Evolutionary conservation across 495 filamentous ascomycete species (phyloP).

Genomic region (Xylaria telfairii): DNA sequence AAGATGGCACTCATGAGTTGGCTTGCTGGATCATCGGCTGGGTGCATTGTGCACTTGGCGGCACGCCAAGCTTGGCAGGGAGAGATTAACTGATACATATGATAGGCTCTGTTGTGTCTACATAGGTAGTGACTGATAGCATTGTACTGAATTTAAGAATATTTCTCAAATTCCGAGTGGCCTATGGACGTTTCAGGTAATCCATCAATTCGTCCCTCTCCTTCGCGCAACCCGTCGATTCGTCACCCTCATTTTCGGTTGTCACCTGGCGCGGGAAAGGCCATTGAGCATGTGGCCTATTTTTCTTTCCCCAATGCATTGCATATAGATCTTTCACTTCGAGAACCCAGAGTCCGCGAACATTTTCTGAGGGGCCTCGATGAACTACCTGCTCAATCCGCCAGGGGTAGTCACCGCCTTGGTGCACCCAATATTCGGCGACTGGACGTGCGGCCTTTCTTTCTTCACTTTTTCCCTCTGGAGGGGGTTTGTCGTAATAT

Average conservation of each 20-base stretch:
- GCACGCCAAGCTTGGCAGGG: not conserved
- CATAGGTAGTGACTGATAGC: no score
- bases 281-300: not conserved
- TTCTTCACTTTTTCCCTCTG: no score
- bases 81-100: no score
- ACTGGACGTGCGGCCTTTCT: no score
- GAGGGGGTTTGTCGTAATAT: not conserved
- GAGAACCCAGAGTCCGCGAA: not conserved
- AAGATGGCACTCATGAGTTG: not conserved
- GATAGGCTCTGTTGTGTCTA: no score
- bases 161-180: slow-evolving; percentile 2
- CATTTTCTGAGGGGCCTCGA: not conserved
- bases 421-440: slow-evolving; percentile 1
- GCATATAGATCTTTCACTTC: not conserved
- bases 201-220: slow-evolving; percentile 2
- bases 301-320: not conserved
- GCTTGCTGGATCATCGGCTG: not conserved
- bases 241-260: not conserved
- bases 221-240: not conserved
- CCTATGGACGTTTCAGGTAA: not conserved
- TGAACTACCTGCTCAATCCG: not conserved
- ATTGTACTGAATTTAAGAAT: not conserved
- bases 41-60: not conserved
- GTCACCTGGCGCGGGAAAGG: not conserved
- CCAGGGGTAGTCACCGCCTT: not conserved